Base-by-base conservation (phyloP, 805 yeast genomes). In the Saccharomycopsis synnaedendra region DNA sequence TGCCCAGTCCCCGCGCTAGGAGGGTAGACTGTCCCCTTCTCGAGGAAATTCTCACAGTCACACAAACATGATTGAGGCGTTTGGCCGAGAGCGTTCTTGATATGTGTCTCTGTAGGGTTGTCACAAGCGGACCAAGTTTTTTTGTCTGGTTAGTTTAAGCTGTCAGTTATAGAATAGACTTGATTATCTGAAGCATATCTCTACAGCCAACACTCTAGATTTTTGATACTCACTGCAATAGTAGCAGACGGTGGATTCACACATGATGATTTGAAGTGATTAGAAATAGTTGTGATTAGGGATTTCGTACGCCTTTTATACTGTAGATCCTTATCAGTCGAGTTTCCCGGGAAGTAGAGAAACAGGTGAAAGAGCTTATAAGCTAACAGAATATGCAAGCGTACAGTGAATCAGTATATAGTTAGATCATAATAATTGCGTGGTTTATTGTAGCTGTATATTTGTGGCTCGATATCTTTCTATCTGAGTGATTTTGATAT, bases 1-100 rank as follows among this genome's bases (percentile, higher is more conserved):
- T 45, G 50, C 34, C 52, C 52, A 9, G 46, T 49, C 10, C 52
- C 52, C 6, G 49, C 45, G 8, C 40, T 43, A 19, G 52, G 52
- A 9, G 52, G 52, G 35, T 27, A 45, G 28, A 31, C n/a, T 5
- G 50, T 45, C 5, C 37, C 28, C 27, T 49, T 44, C n/a, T 37
- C 48, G n/a, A 46, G 32, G 9, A 49, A 45, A 31, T 45, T 46
- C 29, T 40, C 50, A 35, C 52, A 49, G 40, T 49, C 52, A 34
- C 52, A 49, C 50, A 49, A 46, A 32, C 31, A 46, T 3, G 42
- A 27, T 9, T 38, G 33, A 7, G 49, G 50, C n/a, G 50, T 49
- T 4, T 34, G n/a, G 39, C 42, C 46, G 47, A 49, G 39, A 19
- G 46, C 43, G 8, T 5, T 4, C 4, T 19, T 10, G 31, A 46